These are phyloP conservation scores for Paraconiothyrium sp. DNA, from an alignment of 2,329 filamentous ascomycete species.

Conservation along the genomic window DNA sequence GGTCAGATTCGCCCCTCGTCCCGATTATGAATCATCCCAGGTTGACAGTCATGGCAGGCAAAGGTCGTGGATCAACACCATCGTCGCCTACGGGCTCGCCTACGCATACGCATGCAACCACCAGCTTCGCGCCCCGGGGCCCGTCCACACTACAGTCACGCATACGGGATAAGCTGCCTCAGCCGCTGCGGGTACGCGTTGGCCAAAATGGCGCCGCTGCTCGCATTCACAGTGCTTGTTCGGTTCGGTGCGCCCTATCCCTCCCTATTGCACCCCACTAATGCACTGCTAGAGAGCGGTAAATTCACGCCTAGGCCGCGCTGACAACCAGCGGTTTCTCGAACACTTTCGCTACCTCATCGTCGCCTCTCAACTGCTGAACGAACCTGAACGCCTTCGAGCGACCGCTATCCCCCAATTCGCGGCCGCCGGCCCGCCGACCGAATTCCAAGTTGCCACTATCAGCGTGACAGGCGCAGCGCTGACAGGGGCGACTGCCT, in stretches of 20 bases:
- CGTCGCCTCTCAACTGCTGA: constrained; percentile 88
- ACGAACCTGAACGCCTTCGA: constrained; percentile 62
- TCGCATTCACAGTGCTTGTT: constrained; percentile 50
- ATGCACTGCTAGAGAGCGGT: constrained; percentile 67
- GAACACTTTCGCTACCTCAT: constrained; percentile 95
- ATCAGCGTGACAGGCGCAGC: constrained; percentile 73
- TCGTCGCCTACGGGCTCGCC: constrained; percentile 35
- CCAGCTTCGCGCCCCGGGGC: constrained; percentile 61
- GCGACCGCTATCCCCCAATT: constrained; percentile 40
- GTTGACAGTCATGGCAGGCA: constrained; percentile 42
- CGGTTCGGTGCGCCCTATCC: constrained; percentile 36
- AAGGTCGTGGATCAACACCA: constrained; percentile 42
- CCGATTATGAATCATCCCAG: constrained; percentile 19
- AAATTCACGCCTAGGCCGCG: constrained; percentile 75
- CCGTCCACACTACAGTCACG: constrained; percentile 59
- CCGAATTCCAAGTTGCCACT: constrained; percentile 52
- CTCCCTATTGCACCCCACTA: constrained; percentile 18
- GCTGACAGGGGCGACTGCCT: constrained; percentile 70
- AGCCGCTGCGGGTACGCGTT: constrained; percentile 53
- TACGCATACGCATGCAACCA: constrained; percentile 20
- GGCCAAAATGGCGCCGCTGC: constrained; percentile 50
- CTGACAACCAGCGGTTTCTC: constrained; percentile 84
- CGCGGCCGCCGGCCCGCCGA: constrained; percentile 32
- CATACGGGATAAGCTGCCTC: constrained; percentile 60
- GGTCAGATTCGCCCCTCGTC: constrained; percentile 60